Evolutionary conservation across 1,284 basidiomycete genomes (phyloP).

Genomic region (Inonotus obliquus): DNA sequence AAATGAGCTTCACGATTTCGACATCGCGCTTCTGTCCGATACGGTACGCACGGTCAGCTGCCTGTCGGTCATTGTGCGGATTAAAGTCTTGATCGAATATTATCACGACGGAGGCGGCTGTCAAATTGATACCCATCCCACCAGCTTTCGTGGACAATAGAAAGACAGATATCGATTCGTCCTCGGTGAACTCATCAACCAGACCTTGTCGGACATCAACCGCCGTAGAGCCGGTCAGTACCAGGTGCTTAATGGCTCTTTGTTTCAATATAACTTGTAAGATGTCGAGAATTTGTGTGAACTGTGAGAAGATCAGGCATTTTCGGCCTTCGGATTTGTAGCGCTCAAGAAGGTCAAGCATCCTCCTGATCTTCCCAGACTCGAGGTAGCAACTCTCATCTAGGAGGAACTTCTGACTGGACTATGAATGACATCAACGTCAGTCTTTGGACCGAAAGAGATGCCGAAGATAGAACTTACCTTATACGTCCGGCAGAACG

Average conservation of each 20-base stretch:
- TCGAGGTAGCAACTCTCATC: slow-evolving; percentile 77
- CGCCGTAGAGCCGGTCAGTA: slow-evolving; percentile 93
- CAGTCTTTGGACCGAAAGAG: not conserved
- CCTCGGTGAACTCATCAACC: slow-evolving; percentile 97
- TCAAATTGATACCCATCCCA: slow-evolving; percentile 88
- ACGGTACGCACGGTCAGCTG: slow-evolving; percentile 96
- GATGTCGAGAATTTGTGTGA: slow-evolving; percentile 94
- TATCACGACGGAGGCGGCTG: slow-evolving; percentile 89
- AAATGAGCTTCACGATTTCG: slow-evolving; percentile 91
- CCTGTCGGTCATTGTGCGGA: slow-evolving; percentile 89
- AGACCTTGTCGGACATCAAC: slow-evolving; percentile 92
- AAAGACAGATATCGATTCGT: slow-evolving; percentile 88
- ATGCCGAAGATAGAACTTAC: slow-evolving; percentile 35
- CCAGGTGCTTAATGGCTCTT: slow-evolving; percentile 71
- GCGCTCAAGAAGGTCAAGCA: slow-evolving; percentile 68
- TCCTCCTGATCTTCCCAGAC: slow-evolving; percentile 82
- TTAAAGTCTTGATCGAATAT: slow-evolving; percentile 99
- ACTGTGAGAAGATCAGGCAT: slow-evolving; percentile 94
- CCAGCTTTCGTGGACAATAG: slow-evolving; percentile 95
- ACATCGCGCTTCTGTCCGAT: slow-evolving; percentile 93
- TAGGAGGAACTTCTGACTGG: slow-evolving; percentile 75
- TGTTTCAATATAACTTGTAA: slow-evolving; percentile 82
- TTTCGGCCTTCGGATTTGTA: slow-evolving; percentile 76
- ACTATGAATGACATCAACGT: slow-evolving; percentile 40
- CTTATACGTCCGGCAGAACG: slow-evolving; percentile 79